A percentile compares a stretch with the other conserved stretches of the same genome.
phyloP scores from a whole-genome alignment of 2,329 filamentous ascomycete species.

The Botryotinia narcissicola region DNA sequence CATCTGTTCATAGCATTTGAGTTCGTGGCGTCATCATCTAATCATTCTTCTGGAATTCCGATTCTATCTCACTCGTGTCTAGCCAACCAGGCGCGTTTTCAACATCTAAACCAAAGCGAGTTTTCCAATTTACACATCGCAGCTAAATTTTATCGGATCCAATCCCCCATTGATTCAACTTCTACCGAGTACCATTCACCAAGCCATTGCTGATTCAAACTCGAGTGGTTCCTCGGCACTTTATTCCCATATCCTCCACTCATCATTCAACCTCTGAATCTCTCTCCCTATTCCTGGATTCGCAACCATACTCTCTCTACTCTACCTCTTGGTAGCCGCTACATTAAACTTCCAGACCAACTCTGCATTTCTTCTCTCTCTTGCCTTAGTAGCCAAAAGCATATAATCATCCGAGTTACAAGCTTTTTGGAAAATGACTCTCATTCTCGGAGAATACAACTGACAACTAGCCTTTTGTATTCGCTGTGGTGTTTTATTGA shows the following conservation, averaged over 20 bases:
- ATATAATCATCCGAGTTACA: constrained; percentile 64
- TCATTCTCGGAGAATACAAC: constrained; percentile 78
- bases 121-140: not conserved
- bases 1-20: not conserved
- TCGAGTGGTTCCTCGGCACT: not conserved
- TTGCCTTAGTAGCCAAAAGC: constrained; percentile 57
- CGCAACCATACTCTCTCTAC: constrained; percentile 17
- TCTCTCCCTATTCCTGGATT: constrained; percentile 38
- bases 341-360: constrained; percentile 29
- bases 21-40: not conserved
- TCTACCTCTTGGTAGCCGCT: constrained; percentile 27
- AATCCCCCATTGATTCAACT: not conserved
- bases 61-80: not conserved
- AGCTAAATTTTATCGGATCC: not conserved
- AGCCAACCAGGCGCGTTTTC: not conserved
- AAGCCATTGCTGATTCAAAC: not conserved
- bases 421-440: constrained; percentile 66
- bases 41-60: not conserved
- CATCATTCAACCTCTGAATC: constrained; percentile 47
- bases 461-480: constrained; percentile 63
- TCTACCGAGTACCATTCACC: not conserved
- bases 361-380: constrained; percentile 49
- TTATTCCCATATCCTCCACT: constrained; percentile 54
- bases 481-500: constrained; percentile 60
- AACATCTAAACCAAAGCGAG: not conserved